Evolutionary conservation across 2,329 filamentous ascomycete species (phyloP).

Genomic region (Mollisiaceae sp.): DNA sequence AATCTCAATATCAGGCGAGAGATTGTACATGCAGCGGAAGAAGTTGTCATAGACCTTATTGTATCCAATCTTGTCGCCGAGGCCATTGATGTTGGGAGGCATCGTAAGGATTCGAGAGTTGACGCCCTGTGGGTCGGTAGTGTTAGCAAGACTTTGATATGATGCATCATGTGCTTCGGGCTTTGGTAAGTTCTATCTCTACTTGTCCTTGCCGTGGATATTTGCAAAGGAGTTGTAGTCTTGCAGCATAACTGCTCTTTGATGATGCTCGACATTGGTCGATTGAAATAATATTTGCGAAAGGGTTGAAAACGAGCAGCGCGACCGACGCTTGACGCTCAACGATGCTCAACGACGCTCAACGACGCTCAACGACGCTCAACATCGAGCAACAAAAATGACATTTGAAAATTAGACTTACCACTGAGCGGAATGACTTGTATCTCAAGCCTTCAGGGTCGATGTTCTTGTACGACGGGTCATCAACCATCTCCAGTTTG

Average conservation of each 20-base stretch:
- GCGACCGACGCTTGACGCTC: not conserved
- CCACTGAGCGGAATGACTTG: constrained; percentile 32
- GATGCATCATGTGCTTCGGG: too few species aligned
- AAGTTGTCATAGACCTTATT: constrained; percentile 39
- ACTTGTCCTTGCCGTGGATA: too few species aligned
- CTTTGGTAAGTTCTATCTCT: too few species aligned
- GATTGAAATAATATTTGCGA: too few species aligned
- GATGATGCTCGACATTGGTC: too few species aligned
- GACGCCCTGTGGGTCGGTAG: not conserved
- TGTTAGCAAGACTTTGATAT: not conserved
- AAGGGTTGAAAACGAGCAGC: not conserved
- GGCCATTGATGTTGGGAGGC: constrained; percentile 22
- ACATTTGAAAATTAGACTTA: constrained; percentile 25
- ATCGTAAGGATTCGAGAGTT: not conserved
- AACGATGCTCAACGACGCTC: too few species aligned
- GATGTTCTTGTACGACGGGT: constrained; percentile 4
- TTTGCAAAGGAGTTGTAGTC: too few species aligned
- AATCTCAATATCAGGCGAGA: constrained; percentile 26
- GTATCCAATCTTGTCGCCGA: constrained; percentile 22
- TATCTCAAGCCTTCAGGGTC: constrained; percentile 30
- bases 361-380: too few species aligned
- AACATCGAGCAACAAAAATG: not conserved
- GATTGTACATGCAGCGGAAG: constrained; percentile 35
- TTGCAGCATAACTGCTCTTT: too few species aligned
- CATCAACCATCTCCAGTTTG: constrained; percentile 33